These are phyloP conservation scores for Flaveria linearis DNA, from an alignment of 129 eudicot species.

Conservation along the genomic window DNA sequence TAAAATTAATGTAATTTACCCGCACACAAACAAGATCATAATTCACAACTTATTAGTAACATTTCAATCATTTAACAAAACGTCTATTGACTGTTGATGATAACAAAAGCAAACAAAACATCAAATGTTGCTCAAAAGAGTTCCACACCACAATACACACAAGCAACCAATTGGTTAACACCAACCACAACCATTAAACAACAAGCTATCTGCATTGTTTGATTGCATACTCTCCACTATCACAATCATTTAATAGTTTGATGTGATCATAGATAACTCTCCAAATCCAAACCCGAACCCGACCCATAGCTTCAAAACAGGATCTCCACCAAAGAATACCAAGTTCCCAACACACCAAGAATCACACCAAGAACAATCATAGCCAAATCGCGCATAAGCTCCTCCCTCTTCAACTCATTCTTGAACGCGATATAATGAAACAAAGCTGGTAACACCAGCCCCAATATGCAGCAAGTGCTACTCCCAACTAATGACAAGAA, in stretches of 20 bases:
- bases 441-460: conserved; percentile 59
- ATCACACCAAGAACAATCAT: conserved; percentile 49
- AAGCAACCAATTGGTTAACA: conserved; percentile 5
- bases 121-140: background rate
- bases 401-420: conserved; percentile 41
- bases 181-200: conserved; percentile 13
- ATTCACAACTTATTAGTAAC: background rate
- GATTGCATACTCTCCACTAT: conserved; percentile 14
- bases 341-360: conserved; percentile 62
- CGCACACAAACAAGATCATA: background rate
- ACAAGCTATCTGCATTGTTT: background rate
- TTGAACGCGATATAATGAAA: conserved; percentile 54
- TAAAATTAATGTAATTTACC: too few relatives aligned
- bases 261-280: conserved; percentile 22
- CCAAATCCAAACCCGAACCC: background rate
- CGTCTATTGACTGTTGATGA: background rate
- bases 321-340: conserved; percentile 52
- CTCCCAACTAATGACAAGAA: conserved; percentile 67
- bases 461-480: conserved; percentile 56
- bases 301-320: conserved; percentile 23
- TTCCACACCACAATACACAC: background rate
- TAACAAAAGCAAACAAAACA: background rate
- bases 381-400: conserved; percentile 36
- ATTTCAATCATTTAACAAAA: background rate
- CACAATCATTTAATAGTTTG: conserved; percentile 20